Percentiles rank a stretch among this genome's conserved stretches.
phyloP scores from a whole-genome alignment of 1,284 basidiomycete genomes.

The Apiotrichum gamsii region DNA sequence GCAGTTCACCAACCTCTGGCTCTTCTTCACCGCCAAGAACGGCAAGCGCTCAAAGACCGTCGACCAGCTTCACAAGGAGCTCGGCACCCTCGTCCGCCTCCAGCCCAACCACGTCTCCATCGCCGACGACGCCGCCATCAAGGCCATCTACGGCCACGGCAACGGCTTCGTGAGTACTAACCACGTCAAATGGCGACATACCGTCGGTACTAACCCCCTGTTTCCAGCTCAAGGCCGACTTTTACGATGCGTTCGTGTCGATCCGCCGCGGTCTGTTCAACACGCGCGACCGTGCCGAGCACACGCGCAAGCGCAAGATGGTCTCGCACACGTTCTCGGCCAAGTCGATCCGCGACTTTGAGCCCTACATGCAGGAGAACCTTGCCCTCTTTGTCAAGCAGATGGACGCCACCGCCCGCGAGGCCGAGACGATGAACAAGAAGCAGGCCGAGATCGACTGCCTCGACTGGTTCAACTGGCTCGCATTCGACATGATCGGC shows the following conservation, averaged over 20 bases:
- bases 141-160: slow-evolving; percentile 64
- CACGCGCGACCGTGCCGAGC: slow-evolving; percentile 65
- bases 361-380: slow-evolving; percentile 68
- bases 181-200: too few species aligned
- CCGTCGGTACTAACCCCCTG: too few species aligned
- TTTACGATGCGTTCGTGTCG: slow-evolving; percentile 66
- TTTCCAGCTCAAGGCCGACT: slow-evolving; percentile 69
- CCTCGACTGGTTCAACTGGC: slow-evolving; percentile 70
- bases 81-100: slow-evolving; percentile 74
- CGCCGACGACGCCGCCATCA: slow-evolving; percentile 69
- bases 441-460: slow-evolving; percentile 60
- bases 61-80: slow-evolving; percentile 66
- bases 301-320: slow-evolving; percentile 82
- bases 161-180: too few species aligned
- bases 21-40: slow-evolving; percentile 58
- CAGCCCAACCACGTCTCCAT: slow-evolving; percentile 82
- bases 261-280: slow-evolving; percentile 54
- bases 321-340: slow-evolving; percentile 75
- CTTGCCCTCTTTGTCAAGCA: slow-evolving; percentile 60
- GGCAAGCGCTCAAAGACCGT: slow-evolving; percentile 72
- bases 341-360: slow-evolving; percentile 57
- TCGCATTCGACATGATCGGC: slow-evolving; percentile 82
- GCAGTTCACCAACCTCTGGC: slow-evolving; percentile 69
- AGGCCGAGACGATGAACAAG: slow-evolving; percentile 53
- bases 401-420: slow-evolving; percentile 69